These are phyloP conservation scores for Cryoendolithus antarcticus DNA, from an alignment of 2,329 filamentous ascomycete species.

Conservation along the genomic window DNA sequence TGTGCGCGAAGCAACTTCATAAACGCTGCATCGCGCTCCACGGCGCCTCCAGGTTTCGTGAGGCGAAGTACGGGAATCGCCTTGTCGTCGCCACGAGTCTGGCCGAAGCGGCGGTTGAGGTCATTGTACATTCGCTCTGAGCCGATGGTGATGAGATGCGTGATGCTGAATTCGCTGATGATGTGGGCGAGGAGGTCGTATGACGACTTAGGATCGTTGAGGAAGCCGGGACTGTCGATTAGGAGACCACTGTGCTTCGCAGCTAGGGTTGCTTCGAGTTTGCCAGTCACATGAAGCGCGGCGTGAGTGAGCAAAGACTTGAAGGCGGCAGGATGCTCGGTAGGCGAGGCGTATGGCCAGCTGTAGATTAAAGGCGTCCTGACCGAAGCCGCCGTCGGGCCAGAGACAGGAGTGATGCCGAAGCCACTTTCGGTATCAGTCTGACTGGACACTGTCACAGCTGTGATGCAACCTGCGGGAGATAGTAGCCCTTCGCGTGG, in stretches of 20 bases:
- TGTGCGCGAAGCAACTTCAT: constrained; percentile 63
- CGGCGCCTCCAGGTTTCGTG: constrained; percentile 75
- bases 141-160: constrained; percentile 69
- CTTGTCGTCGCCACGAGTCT: constrained; percentile 42
- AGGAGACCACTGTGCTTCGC: constrained; percentile 67
- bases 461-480: constrained; percentile 63
- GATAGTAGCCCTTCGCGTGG: constrained; percentile 52
- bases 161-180: constrained; percentile 55
- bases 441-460: constrained; percentile 74
- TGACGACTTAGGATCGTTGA: constrained; percentile 50
- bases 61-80: constrained; percentile 63
- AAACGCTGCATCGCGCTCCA: constrained; percentile 60
- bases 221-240: constrained; percentile 67
- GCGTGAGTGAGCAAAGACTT: constrained; percentile 62
- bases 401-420: constrained; percentile 82
- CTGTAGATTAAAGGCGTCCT: constrained; percentile 88
- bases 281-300: constrained; percentile 64
- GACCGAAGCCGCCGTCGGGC: constrained; percentile 74
- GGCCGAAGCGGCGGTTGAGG: constrained; percentile 55
- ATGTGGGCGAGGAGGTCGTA: constrained; percentile 75
- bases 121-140: constrained; percentile 65
- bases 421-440: constrained; percentile 75
- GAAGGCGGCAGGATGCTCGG: constrained; percentile 60
- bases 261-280: constrained; percentile 61
- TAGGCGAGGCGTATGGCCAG: constrained; percentile 62